phyloP scores from a whole-genome alignment of 2,329 filamentous ascomycete species.

The Diplocarpon rosae region DNA sequence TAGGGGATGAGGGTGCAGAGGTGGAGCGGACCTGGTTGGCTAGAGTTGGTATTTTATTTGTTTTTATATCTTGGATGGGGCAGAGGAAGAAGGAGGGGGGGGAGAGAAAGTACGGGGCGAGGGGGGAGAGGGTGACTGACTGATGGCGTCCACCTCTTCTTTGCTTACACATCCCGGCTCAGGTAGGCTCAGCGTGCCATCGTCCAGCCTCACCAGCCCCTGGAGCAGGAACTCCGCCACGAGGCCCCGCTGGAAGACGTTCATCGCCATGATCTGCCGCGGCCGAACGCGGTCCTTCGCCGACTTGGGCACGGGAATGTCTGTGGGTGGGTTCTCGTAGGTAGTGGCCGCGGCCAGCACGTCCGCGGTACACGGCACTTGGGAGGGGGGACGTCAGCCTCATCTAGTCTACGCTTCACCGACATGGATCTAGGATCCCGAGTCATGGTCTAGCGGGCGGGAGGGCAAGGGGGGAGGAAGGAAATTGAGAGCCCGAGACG shows the following conservation, averaged over 20 bases:
- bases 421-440: no score
- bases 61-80: no score
- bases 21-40: slow-evolving; percentile 9
- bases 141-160: slow-evolving; percentile 14
- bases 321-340: slow-evolving; percentile 7
- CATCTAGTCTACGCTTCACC: no score
- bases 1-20: slow-evolving; percentile 1
- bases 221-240: slow-evolving; percentile 10
- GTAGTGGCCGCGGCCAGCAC: slow-evolving; percentile 8
- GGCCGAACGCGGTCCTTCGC: slow-evolving; percentile 7
- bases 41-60: neutral
- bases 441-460: no score
- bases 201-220: slow-evolving; percentile 5
- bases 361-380: slow-evolving; percentile 3
- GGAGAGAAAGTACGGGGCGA: neutral
- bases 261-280: slow-evolving; percentile 6
- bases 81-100: neutral
- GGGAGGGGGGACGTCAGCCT: neutral
- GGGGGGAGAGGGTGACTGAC: slow-evolving; percentile 5
- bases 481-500: no score
- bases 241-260: slow-evolving; percentile 8
- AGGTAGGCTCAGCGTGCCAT: slow-evolving; percentile 8
- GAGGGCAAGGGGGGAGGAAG: no score
- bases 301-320: neutral
- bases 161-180: slow-evolving; percentile 5